Conservation (phyloP, 352 stramenopile species). For the Thalassiosira livingstoniorum region DNA sequence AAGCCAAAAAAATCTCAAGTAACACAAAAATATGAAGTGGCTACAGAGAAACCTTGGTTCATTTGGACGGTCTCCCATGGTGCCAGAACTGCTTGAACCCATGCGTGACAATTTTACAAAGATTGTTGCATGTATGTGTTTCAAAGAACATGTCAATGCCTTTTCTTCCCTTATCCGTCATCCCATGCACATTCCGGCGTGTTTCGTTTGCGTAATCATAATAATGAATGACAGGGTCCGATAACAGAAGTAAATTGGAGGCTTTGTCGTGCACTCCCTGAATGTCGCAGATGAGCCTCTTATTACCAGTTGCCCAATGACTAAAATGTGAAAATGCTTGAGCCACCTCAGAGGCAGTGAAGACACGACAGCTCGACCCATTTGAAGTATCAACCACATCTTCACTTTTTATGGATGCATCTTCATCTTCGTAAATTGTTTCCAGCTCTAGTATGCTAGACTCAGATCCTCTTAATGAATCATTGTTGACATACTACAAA, state of each 20-base stretch:
- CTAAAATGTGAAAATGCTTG: constrained; percentile 64
- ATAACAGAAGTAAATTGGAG: neutral
- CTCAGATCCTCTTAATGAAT: too few relatives aligned
- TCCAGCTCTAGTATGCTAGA: too few relatives aligned
- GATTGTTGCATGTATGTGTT: constrained; percentile 12
- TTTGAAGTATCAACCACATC: too few relatives aligned
- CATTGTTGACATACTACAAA: too few relatives aligned
- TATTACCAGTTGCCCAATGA: constrained; percentile 30
- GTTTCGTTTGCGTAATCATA: neutral
- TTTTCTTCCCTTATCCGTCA: constrained; percentile 13
- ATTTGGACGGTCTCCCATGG: too few relatives aligned
- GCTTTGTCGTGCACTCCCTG: neutral
- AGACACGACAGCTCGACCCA: too few relatives aligned
- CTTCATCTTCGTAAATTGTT: too few relatives aligned
- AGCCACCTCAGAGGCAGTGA: constrained; percentile 37
- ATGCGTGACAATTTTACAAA: neutral
- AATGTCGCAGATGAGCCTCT: constrained; percentile 12
- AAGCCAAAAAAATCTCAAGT: too few relatives aligned
- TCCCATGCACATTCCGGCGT: constrained; percentile 9
- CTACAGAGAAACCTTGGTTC: too few relatives aligned
- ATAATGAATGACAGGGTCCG: constrained; percentile 13
- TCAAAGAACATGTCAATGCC: constrained; percentile 24
- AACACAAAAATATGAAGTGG: too few relatives aligned
- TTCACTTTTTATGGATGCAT: too few relatives aligned
- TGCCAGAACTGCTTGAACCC: too few relatives aligned